Conservation (phyloP, 164 flowering plant species). For the Akebia trifoliata region DNA sequence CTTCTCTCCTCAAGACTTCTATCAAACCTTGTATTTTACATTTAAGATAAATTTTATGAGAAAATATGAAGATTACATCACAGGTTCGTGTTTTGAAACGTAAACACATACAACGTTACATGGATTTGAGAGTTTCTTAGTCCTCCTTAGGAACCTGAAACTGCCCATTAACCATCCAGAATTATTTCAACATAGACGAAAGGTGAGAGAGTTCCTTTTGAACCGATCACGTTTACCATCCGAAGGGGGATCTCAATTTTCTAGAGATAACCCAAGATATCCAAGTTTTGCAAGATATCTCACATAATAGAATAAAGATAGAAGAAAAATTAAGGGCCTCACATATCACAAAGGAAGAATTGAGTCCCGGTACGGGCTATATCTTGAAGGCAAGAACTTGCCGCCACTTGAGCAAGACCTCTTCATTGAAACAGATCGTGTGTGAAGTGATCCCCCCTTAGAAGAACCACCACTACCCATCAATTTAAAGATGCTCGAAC, state of each 20-base stretch:
- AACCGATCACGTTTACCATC: not conserved
- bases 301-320: not conserved
- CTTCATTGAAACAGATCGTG: slow-evolving; percentile 40
- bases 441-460: slow-evolving; percentile 21
- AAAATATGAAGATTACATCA: too few species aligned
- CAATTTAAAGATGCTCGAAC: slow-evolving; percentile 22
- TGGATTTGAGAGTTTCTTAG: not conserved
- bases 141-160: not conserved
- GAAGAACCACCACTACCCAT: slow-evolving; percentile 37
- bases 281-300: too few species aligned
- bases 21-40: too few species aligned
- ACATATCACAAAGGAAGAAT: slow-evolving; percentile 39
- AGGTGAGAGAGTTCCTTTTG: too few species aligned
- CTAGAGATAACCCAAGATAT: slow-evolving; percentile 3
- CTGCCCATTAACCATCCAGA: not conserved
- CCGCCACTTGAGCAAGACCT: slow-evolving; percentile 44
- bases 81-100: not conserved
- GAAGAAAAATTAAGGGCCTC: slow-evolving; percentile 3
- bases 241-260: slow-evolving; percentile 1
- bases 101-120: not conserved
- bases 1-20: too few species aligned
- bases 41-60: too few species aligned
- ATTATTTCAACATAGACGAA: too few species aligned
- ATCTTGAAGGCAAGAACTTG: slow-evolving; percentile 29
- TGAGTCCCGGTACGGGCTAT: slow-evolving; percentile 30